Evolutionary conservation across 345 rosid genomes (phyloP), one percentile per base, ranked within the genome.

Genomic region (Gossypium sturtianum): DNA sequence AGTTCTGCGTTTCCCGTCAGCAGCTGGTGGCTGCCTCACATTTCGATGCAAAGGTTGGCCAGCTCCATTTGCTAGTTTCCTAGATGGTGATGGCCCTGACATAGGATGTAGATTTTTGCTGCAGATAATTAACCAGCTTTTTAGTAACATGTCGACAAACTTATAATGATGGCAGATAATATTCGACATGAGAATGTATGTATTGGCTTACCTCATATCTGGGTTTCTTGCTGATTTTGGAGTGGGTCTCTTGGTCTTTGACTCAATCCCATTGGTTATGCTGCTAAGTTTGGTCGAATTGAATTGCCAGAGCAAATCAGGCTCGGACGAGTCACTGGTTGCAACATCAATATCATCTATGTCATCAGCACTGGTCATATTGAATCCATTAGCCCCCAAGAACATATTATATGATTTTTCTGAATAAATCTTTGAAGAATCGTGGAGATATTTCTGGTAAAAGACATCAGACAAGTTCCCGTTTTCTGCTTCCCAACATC

Each of bases 311-410:
- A 89, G 90, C 89, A 91, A 81, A 79, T 95, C 95, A 70, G 89
- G 86, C 78, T 95, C 99, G 1, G 97, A 92, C 47, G 96, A 91
- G 78, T 95, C 98, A 72, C 98, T 91, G 48, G 97, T 91, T 69
- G 84, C 90, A 76, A 93, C 98, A 82, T 95, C 98, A 43, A 88
- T 67, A 80, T 94, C 98, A 66, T 91, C 96, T 65, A 78, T 73
- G 47, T 83, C 90, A 48, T 86, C 91, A 43, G 83, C 66, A 59
- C 56, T 78, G n/a, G 80, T 67, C 73, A 48, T 72, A 51, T 84
- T 83, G 72, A 81, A 80, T 54, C 63, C 76, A 80, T 74, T 86
- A 71, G 79, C 87, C 45, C 88, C 89, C 81, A 78, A 73, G 79
- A 87, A 81, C 89, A 89, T 84, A 44, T 81, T 87, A 79, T 81